Base-by-base conservation (phyloP, 164 flowering plant species). In the Vitis labrusca region DNA sequence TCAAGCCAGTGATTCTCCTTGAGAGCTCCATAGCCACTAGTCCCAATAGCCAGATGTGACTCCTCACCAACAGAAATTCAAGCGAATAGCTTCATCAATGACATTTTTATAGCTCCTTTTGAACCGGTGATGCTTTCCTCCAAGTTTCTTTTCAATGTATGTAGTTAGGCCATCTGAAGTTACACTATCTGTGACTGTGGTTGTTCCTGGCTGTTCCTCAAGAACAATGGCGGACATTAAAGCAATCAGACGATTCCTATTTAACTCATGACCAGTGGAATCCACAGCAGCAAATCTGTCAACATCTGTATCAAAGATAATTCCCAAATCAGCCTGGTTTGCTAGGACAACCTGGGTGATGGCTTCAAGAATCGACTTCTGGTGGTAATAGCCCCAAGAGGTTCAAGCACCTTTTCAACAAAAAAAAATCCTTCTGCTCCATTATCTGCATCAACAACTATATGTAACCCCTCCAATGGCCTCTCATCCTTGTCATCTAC, bases 241-340 rank as follows among this genome's bases (percentile, higher is more conserved):
- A 67, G 99, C 99, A 78, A 95, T 95, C 68, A 95, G 67, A 14
- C 97, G 91, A 76, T 93, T 95, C 62, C 98, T 85, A 77, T 95
- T 95, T 63, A 95, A 76, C 78, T 91, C 98, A 60, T 81, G 86
- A 44, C 99, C 99, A 70, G 83, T 66, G 50, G 94, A 93, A 84
- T 95, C 99, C 77, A 93, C 98, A 74, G 98, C 97, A 79, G 98
- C 99, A 86, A 98, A 93, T 84, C 99, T 87, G 78, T 95, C 99
- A 74, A 95, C 98, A 84, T 95, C 99, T 55, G 99, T 95, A 72
- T 95, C 99, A 84, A 91, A 95, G 54, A 95, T 93, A 71, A 95
- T 95, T 59, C 99, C 99, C 58, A 95, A 73, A 74, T 95, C 97
- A 81, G 97, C 98, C 79, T 91, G 86, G 76, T 91, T 93, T 63